A percentile compares a stretch with the other conserved stretches of the same genome.
Evolutionary conservation across 495 filamentous ascomycete species (phyloP).

Genomic region (Penicillium alfredii): DNA sequence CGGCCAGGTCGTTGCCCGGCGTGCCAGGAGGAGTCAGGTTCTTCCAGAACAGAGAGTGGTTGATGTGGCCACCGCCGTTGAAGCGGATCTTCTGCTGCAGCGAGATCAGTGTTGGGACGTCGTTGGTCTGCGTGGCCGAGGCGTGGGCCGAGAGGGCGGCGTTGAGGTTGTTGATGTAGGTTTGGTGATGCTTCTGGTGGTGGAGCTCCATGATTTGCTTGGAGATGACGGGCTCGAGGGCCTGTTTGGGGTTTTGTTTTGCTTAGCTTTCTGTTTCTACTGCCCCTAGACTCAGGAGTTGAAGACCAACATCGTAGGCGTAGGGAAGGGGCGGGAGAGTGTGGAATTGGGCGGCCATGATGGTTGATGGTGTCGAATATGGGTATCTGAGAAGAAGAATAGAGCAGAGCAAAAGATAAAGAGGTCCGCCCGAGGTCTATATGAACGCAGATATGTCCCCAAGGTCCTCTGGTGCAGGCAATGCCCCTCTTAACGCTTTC

Average conservation of each 20-base stretch:
- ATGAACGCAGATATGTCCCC: too few species aligned
- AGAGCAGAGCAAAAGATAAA: background rate
- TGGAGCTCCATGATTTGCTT: slow-evolving; percentile 95
- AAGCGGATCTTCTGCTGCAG: slow-evolving; percentile 87
- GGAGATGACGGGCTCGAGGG: slow-evolving; percentile 90
- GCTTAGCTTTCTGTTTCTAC: too few species aligned
- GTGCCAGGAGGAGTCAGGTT: slow-evolving; percentile 66
- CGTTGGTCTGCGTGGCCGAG: slow-evolving; percentile 36
- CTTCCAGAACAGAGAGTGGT: slow-evolving; percentile 91
- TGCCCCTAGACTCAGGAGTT: too few species aligned
- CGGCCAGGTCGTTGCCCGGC: slow-evolving; percentile 60
- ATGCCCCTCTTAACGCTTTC: slow-evolving; percentile 6
- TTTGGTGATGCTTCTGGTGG: slow-evolving; percentile 60
- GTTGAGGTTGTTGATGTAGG: slow-evolving; percentile 62
- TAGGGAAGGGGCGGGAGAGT: slow-evolving; percentile 41
- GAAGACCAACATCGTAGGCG: slow-evolving; percentile 33
- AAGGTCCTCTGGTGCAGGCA: slow-evolving; percentile 20
- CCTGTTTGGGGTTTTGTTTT: too few species aligned
- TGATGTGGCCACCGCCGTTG: slow-evolving; percentile 89
- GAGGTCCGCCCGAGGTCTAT: too few species aligned
- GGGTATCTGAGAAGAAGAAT: background rate
- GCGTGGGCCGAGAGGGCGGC: slow-evolving; percentile 43
- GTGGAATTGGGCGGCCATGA: slow-evolving; percentile 15
- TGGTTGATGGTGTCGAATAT: background rate
- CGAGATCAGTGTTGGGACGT: slow-evolving; percentile 58